phyloP scores from a whole-genome alignment of 2,329 filamentous ascomycete genomes.

The Grosmannia huntii region DNA sequence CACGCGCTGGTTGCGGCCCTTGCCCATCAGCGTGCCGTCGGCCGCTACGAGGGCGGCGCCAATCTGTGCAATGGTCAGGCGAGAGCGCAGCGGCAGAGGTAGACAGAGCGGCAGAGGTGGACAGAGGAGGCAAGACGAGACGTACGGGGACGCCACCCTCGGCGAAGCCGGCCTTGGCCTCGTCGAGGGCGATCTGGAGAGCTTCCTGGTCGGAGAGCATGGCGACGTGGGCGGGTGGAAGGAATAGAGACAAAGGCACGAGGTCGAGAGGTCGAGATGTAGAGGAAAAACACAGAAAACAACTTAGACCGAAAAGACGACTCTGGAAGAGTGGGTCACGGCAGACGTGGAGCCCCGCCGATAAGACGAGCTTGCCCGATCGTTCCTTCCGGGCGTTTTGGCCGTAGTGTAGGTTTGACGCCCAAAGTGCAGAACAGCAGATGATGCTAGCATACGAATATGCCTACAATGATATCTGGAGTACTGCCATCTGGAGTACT shows the following conservation, averaged over 20 bases:
- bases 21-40: slow-evolving; percentile 57
- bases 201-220: slow-evolving; percentile 11
- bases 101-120: not conserved
- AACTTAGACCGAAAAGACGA: too few relatives aligned
- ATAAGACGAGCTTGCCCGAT: too few relatives aligned
- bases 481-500: too few relatives aligned
- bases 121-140: not conserved
- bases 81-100: too few relatives aligned
- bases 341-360: too few relatives aligned
- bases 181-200: slow-evolving; percentile 28
- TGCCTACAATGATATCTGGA: too few relatives aligned
- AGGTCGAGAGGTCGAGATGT: not conserved
- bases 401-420: too few relatives aligned
- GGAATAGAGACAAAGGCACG: not conserved
- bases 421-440: too few relatives aligned
- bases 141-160: slow-evolving; percentile 37
- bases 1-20: slow-evolving; percentile 63
- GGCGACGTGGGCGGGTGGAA: not conserved
- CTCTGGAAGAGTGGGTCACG: too few relatives aligned
- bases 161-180: slow-evolving; percentile 29
- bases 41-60: slow-evolving; percentile 49
- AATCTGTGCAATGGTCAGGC: slow-evolving; percentile 24
- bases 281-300: not conserved
- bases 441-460: too few relatives aligned
- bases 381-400: too few relatives aligned